Evolutionary conservation across 371 early-diverging fungal genomes (phyloP).

Genomic region (Actinomortierella wolfii): DNA sequence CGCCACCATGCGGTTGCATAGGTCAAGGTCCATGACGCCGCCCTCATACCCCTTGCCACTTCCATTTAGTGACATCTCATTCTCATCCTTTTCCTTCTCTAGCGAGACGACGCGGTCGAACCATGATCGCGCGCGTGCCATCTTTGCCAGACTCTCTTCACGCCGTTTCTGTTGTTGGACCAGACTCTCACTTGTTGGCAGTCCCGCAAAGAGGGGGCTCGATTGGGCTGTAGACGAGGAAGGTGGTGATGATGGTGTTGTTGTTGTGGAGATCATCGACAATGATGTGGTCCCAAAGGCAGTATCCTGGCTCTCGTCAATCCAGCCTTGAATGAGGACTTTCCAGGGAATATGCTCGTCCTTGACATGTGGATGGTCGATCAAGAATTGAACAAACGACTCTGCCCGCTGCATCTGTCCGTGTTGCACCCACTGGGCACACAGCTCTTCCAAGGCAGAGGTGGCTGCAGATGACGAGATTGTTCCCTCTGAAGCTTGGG

Average conservation of each 20-base stretch:
- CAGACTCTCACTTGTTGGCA: slow-evolving; percentile 29
- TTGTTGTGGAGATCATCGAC: too few relatives aligned
- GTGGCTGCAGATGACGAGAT: not conserved
- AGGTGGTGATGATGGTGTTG: not conserved
- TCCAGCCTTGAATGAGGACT: slow-evolving; percentile 36
- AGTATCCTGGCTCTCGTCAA: slow-evolving; percentile 23
- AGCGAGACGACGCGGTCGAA: slow-evolving; percentile 18
- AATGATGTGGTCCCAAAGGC: slow-evolving; percentile 9
- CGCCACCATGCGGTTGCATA: slow-evolving; percentile 30
- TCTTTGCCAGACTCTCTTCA: slow-evolving; percentile 19
- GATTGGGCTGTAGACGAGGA: not conserved
- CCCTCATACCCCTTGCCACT: too few relatives aligned
- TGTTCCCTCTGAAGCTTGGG: too few relatives aligned
- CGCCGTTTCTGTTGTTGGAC: slow-evolving; percentile 15
- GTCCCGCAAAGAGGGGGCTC: slow-evolving; percentile 8
- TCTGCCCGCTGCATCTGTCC: slow-evolving; percentile 26
- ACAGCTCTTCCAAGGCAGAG: slow-evolving; percentile 10
- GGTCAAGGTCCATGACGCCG: slow-evolving; percentile 3
- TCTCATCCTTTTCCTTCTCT: not conserved
- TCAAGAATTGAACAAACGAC: slow-evolving; percentile 10
- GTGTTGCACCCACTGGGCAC: slow-evolving; percentile 26
- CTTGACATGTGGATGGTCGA: slow-evolving; percentile 8
- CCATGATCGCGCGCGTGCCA: slow-evolving; percentile 31
- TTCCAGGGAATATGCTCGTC: slow-evolving; percentile 14
- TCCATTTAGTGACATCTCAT: too few relatives aligned